phyloP scores from a whole-genome alignment of 1,139 yeast genomes.

The Suhomyces atakaporum region DNA sequence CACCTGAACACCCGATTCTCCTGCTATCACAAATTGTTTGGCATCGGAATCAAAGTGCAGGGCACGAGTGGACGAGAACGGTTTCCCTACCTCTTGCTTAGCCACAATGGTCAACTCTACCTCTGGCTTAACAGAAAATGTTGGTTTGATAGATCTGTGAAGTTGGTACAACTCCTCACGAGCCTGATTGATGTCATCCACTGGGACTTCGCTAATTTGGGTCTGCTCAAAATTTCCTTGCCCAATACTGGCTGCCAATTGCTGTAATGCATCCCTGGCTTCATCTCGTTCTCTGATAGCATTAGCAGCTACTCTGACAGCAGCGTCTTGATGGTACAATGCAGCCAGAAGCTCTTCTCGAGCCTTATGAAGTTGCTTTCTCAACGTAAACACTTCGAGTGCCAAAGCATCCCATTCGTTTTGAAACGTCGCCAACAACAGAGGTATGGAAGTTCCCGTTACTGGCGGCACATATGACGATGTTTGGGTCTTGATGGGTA shows the following conservation, averaged over 20 bases:
- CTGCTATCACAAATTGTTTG: slow-evolving; percentile 21
- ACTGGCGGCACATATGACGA: slow-evolving; percentile 43
- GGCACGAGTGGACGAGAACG: slow-evolving; percentile 18
- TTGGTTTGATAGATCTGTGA: slow-evolving; percentile 46
- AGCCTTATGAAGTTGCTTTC: slow-evolving; percentile 68
- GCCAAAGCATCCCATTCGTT: slow-evolving; percentile 91
- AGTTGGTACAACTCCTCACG: slow-evolving; percentile 39
- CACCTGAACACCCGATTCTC: slow-evolving; percentile 2
- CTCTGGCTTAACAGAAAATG: slow-evolving; percentile 29
- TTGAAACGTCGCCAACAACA: slow-evolving; percentile 72
- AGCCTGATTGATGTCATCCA: slow-evolving; percentile 32
- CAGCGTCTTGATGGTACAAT: slow-evolving; percentile 86
- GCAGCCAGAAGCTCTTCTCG: slow-evolving; percentile 76
- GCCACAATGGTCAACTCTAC: slow-evolving; percentile 14
- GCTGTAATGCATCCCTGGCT: slow-evolving; percentile 58
- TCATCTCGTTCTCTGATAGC: slow-evolving; percentile 76
- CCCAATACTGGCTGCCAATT: slow-evolving; percentile 35
- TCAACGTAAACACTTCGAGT: slow-evolving; percentile 72
- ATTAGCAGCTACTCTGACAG: slow-evolving; percentile 79
- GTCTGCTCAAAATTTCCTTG: slow-evolving; percentile 3
- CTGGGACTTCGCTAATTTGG: slow-evolving; percentile 16
- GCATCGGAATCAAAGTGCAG: slow-evolving; percentile 15
- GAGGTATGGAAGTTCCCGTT: slow-evolving; percentile 70
- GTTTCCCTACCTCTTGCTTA: slow-evolving; percentile 11
- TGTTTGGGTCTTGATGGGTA: slow-evolving; percentile 39